A percentile compares a stretch with the other conserved stretches of the same genome.
Conservation (phyloP, 2,329 filamentous ascomycete species). For the Neopestalotiopsis sp. region DNA sequence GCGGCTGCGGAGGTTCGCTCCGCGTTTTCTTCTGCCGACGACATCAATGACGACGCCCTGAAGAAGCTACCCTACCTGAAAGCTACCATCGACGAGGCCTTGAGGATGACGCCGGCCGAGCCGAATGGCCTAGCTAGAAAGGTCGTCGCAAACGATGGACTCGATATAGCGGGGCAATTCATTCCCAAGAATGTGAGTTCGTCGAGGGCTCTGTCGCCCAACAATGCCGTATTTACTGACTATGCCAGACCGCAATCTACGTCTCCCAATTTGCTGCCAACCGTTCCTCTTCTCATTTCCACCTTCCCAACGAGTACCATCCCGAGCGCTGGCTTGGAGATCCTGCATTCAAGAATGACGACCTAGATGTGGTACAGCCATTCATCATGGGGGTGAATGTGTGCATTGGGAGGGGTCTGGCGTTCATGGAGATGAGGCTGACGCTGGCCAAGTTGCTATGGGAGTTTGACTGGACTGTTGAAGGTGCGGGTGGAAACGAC, state of each 20-base stretch:
- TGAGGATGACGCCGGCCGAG: constrained; percentile 15
- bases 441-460: constrained; percentile 13
- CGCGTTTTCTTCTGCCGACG: background rate
- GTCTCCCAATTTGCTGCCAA: constrained; percentile 16
- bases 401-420: constrained; percentile 16
- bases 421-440: constrained; percentile 18
- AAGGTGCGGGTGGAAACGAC: background rate
- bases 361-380: constrained; percentile 14
- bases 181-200: constrained; percentile 10
- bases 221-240: background rate
- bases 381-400: constrained; percentile 16
- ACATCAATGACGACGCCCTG: constrained; percentile 8
- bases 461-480: constrained; percentile 16
- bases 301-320: constrained; percentile 8
- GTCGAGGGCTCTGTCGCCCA: background rate
- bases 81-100: background rate
- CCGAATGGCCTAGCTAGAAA: constrained; percentile 14
- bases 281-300: background rate
- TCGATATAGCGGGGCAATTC: background rate
- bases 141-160: background rate
- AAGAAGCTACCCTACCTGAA: constrained; percentile 5
- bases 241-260: constrained; percentile 13
- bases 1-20: background rate
- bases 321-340: constrained; percentile 13
- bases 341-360: constrained; percentile 13